Conservation (phyloP, 768 basidiomycete genomes). For the Lentinula boryana region DNA sequence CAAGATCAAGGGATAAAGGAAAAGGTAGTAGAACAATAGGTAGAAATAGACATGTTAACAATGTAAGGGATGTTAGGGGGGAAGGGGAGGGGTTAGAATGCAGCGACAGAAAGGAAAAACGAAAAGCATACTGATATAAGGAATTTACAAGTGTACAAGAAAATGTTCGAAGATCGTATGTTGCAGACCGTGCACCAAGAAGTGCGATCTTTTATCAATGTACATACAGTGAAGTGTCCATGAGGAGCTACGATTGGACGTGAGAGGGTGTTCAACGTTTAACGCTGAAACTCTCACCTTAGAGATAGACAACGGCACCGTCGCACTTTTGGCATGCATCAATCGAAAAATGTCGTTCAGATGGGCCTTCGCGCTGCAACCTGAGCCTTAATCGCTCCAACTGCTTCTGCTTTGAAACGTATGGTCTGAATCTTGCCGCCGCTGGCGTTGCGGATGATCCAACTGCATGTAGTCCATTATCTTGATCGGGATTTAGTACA, state of each 20-base stretch:
- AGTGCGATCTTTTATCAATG: neutral
- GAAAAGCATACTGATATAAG: neutral
- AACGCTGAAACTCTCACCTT: constrained; percentile 20
- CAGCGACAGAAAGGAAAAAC: neutral
- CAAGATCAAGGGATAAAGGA: neutral
- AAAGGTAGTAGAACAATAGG: neutral
- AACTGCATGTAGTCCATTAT: neutral
- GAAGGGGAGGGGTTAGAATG: neutral
- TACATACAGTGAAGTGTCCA: constrained; percentile 5
- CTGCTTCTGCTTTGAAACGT: constrained; percentile 61
- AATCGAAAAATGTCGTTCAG: constrained; percentile 19
- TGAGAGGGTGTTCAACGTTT: neutral
- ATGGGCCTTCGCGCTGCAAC: constrained; percentile 34
- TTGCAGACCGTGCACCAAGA: neutral
- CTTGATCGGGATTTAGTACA: constrained; percentile 11
- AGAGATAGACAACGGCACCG: constrained; percentile 31
- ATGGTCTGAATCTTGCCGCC: constrained; percentile 24
- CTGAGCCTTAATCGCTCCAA: constrained; percentile 55
- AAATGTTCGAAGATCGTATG: neutral
- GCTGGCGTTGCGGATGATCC: neutral
- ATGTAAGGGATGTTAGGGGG: neutral
- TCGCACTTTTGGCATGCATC: constrained; percentile 34
- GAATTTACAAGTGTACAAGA: neutral
- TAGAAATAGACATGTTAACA: neutral
- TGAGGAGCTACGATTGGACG: neutral